Conservation (phyloP, 352 stramenopile genomes). For the Globisporangium splendens region DNA sequence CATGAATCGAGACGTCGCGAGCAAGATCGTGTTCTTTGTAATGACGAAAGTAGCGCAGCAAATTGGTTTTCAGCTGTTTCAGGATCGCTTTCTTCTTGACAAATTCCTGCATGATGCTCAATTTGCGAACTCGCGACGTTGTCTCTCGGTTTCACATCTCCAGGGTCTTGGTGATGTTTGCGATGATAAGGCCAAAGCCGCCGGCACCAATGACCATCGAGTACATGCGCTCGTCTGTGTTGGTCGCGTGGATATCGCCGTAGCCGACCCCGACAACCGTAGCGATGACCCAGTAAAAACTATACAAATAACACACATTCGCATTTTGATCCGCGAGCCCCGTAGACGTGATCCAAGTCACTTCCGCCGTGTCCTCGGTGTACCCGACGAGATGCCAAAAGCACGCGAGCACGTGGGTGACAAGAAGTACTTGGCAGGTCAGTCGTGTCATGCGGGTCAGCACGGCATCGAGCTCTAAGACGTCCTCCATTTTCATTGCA, state of each 20-base stretch:
- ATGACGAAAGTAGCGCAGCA: conserved; percentile 75
- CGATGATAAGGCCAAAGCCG: conserved; percentile 81
- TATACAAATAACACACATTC: conserved; percentile 63
- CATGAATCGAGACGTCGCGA: conserved; percentile 78
- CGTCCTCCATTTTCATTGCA: conserved; percentile 67
- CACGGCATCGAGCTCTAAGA: conserved; percentile 60
- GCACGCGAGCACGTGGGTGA: conserved; percentile 72
- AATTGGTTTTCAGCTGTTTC: conserved; percentile 37
- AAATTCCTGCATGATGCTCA: conserved; percentile 66
- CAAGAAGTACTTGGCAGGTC: conserved; percentile 61
- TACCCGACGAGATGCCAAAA: conserved; percentile 78
- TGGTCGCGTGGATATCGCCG: conserved; percentile 74
- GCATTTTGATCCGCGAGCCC: conserved; percentile 24
- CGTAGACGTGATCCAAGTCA: conserved; percentile 46
- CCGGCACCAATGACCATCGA: conserved; percentile 70
- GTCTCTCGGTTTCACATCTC: conserved; percentile 74
- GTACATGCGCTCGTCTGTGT: conserved; percentile 64
- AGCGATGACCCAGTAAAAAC: conserved; percentile 83
- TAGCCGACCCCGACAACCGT: conserved; percentile 82
- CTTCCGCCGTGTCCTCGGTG: conserved; percentile 19
- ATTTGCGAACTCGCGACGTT: conserved; percentile 43
- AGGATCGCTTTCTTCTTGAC: conserved; percentile 59
- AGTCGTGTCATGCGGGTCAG: conserved; percentile 57
- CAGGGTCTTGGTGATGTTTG: conserved; percentile 81
- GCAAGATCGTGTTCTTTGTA: conserved; percentile 85